Conservation (phyloP, 306 rosid species). For the Pterocarpus macrocarpus region DNA sequence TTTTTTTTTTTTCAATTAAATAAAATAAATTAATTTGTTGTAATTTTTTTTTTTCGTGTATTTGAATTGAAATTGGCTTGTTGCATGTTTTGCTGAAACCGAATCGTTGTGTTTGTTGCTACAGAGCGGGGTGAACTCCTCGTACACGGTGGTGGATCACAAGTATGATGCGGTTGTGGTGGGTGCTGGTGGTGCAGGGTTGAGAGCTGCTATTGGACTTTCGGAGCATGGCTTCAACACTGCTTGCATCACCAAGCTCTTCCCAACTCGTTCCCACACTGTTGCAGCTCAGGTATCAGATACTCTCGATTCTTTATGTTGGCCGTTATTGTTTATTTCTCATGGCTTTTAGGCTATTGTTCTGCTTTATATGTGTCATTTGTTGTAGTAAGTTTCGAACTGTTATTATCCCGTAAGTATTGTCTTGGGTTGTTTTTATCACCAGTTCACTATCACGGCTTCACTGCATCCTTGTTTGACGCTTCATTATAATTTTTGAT, state of each 20-base stretch:
- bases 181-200: slow-evolving; percentile 98
- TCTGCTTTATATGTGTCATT: neutral
- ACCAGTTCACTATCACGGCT: neutral
- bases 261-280: slow-evolving; percentile 98
- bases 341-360: slow-evolving; percentile 13
- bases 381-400: neutral
- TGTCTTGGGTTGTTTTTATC: neutral
- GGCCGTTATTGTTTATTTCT: neutral
- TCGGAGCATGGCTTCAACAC: slow-evolving; percentile 97
- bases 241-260: slow-evolving; percentile 95
- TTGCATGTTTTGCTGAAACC: slow-evolving; percentile 8
- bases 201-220: slow-evolving; percentile 95
- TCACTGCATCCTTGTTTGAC: slow-evolving; percentile 29
- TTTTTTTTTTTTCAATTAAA: no score
- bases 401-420: neutral
- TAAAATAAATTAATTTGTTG: neutral
- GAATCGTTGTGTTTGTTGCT: slow-evolving; percentile 21
- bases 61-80: slow-evolving; percentile 20
- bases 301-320: neutral
- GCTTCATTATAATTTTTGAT: neutral
- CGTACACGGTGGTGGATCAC: slow-evolving; percentile 93
- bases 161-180: slow-evolving; percentile 91
- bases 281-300: slow-evolving; percentile 93
- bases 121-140: slow-evolving; percentile 70
- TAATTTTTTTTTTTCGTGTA: neutral